Evolutionary conservation across 148 eudicot species (phyloP), one percentile per base, ranked within the genome.

Genomic region (Polygonum aviculare): DNA sequence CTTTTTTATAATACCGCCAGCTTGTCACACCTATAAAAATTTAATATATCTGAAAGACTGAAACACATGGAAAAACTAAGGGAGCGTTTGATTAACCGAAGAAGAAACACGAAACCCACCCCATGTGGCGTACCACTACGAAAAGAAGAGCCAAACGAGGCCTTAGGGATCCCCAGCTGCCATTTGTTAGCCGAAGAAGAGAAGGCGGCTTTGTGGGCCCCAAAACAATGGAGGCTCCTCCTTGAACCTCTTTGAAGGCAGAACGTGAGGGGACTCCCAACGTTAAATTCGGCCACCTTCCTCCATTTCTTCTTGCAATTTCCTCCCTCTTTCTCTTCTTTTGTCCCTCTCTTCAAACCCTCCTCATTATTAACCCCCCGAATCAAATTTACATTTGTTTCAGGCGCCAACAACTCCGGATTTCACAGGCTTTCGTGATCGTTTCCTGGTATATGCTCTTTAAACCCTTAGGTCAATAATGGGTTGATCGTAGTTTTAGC

Each of bases 311-410:
- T 35, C 72, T 16, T 10, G 72, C 44, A 67, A 67, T 67, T 67
- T 67, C 72, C 44, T 16, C 45, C 72, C 44, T 38, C 36, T 38
- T 33, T 36, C 71, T 67, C 45, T 38, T 33, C 72, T 67, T 67
- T 67, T 67, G 72, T 67, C 72, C 69, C 69, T 16, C 45, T 67
- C 45, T 36, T 16, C 72, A 67, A 35, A 35, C 21, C 69, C 72
- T 38, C 26, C 1, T 7, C 11, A 5, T 57, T n/a, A 57, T 6
- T 57, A 57, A 19, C 11, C 67, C 67, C 45, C 38, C 9, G 16
- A 36, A 65, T 35, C 16, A 31, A 33, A 31, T 1, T 63, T 10
- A 12, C 38, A 38, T 4, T 67, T 38, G 40, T 31, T 31, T 60
- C 36, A 60, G 15, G 63, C 31, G 31, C 33, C 63, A 63, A 19